A percentile compares a stretch with the other conserved stretches of the same genome.
Evolutionary conservation across 345 rosid species (phyloP).

Genomic region (Brassica juncea): DNA sequence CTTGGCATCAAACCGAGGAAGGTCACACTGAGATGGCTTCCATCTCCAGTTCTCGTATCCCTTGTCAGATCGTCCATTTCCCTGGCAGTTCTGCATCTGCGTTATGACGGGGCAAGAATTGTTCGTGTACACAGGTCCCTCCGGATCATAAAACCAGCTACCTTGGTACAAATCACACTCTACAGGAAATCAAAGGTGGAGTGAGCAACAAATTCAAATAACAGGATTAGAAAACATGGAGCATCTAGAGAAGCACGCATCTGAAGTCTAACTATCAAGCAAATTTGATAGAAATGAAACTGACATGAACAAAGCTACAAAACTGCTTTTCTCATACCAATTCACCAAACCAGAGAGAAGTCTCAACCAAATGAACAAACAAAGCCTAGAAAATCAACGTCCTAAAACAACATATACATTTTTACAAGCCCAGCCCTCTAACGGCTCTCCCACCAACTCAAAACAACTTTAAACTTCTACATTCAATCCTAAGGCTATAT

Average conservation of each 20-base stretch:
- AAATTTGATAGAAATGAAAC: neutral
- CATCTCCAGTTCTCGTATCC: constrained; percentile 96
- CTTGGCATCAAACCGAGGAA: constrained; percentile 85
- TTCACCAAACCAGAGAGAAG: constrained; percentile 11
- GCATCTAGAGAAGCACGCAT: constrained; percentile 10
- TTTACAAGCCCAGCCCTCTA: neutral
- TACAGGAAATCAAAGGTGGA: constrained; percentile 36
- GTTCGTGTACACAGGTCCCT: constrained; percentile 85
- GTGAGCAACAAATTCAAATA: neutral
- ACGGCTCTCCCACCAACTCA: constrained; percentile 7
- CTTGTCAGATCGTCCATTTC: constrained; percentile 93
- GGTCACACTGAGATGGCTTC: constrained; percentile 85
- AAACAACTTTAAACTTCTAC: neutral
- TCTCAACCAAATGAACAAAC: constrained; percentile 1
- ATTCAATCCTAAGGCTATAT: neutral
- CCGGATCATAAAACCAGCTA: constrained; percentile 81
- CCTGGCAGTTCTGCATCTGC: constrained; percentile 99
- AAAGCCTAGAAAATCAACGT: neutral
- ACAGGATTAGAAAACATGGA: neutral
- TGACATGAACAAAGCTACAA: neutral
- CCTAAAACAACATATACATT: neutral
- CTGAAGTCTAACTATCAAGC: neutral
- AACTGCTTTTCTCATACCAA: constrained; percentile 2
- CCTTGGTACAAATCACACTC: constrained; percentile 85
- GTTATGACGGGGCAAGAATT: constrained; percentile 85